These are phyloP conservation scores for Leptographium flavum DNA, from an alignment of 2,329 filamentous ascomycete genomes.

Conservation along the genomic window DNA sequence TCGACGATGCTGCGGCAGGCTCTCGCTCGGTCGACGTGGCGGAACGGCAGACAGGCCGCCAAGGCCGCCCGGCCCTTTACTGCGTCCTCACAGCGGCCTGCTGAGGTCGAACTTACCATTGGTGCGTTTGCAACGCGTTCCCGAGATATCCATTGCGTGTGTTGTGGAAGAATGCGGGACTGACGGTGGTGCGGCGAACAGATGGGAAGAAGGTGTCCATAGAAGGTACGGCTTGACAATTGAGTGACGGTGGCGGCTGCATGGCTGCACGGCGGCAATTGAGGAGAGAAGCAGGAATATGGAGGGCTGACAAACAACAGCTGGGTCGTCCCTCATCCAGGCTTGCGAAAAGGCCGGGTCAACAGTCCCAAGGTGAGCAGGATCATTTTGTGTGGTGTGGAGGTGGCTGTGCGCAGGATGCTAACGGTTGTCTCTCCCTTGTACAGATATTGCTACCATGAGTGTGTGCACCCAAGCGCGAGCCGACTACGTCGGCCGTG, in stretches of 20 bases:
- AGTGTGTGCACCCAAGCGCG: constrained; percentile 31
- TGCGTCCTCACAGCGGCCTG: constrained; percentile 61
- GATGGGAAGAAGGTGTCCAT: constrained; percentile 98
- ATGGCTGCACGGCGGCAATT: constrained; percentile 1
- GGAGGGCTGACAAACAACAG: constrained; percentile 31
- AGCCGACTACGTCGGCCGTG: background rate
- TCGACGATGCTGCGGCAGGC: constrained; percentile 52
- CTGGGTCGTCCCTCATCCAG: constrained; percentile 93
- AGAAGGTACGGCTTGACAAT: constrained; percentile 51
- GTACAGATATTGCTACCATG: constrained; percentile 91
- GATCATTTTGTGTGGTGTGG: background rate
- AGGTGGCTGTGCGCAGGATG: constrained; percentile 4
- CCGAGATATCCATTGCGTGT: constrained; percentile 15
- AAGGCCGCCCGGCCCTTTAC: constrained; percentile 65
- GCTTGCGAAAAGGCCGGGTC: constrained; percentile 95
- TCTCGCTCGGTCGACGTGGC: constrained; percentile 54
- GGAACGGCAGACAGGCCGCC: constrained; percentile 43
- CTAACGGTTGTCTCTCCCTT: constrained; percentile 16
- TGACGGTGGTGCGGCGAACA: constrained; percentile 24
- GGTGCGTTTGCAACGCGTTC: constrained; percentile 37
- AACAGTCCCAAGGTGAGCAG: constrained; percentile 64
- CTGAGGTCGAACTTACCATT: constrained; percentile 94
- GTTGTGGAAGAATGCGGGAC: no score
- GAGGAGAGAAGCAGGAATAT: background rate
- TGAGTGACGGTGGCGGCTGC: no score